phyloP scores from a whole-genome alignment of 352 stramenopile genomes.

The Pythium sukuiense region DNA sequence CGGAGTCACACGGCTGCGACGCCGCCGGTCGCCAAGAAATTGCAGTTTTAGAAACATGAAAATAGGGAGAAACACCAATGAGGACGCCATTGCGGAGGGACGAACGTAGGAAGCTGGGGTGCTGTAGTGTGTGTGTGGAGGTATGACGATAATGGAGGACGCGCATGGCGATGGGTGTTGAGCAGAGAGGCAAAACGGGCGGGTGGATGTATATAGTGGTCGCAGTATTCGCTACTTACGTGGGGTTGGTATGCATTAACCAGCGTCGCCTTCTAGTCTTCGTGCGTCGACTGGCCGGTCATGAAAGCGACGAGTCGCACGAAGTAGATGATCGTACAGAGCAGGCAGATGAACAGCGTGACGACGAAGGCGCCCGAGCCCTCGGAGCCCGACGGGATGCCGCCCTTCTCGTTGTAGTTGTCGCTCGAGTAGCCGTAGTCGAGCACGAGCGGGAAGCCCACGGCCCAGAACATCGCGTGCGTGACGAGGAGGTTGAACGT shows the following conservation, averaged over 20 bases:
- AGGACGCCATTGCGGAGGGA: neutral
- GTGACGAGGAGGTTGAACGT: slow-evolving; percentile 85
- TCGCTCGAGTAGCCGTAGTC: slow-evolving; percentile 82
- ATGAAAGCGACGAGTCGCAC: slow-evolving; percentile 58
- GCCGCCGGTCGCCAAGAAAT: slow-evolving; percentile 36
- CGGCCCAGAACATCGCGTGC: slow-evolving; percentile 81
- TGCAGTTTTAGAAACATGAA: slow-evolving; percentile 31
- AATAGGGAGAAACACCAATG: neutral
- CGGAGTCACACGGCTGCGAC: slow-evolving; percentile 24
- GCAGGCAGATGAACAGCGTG: slow-evolving; percentile 71
- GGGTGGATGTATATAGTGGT: slow-evolving; percentile 4
- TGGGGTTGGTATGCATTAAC: too few relatives aligned
- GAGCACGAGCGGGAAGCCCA: slow-evolving; percentile 70
- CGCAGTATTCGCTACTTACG: too few relatives aligned
- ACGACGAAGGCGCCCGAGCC: slow-evolving; percentile 80
- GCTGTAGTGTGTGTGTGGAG: slow-evolving; percentile 1
- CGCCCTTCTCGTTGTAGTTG: slow-evolving; percentile 74
- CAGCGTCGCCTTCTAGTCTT: slow-evolving; percentile 24
- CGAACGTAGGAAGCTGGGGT: too few relatives aligned
- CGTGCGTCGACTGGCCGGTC: slow-evolving; percentile 31
- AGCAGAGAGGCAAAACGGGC: neutral
- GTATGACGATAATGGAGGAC: neutral
- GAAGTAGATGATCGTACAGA: slow-evolving; percentile 74
- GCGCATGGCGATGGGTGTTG: neutral
- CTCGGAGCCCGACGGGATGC: slow-evolving; percentile 73